Percentiles rank a stretch among this genome's conserved stretches.
Conservation (phyloP, 805 yeast species). For the Trichomonascus vanleenenianus region DNA sequence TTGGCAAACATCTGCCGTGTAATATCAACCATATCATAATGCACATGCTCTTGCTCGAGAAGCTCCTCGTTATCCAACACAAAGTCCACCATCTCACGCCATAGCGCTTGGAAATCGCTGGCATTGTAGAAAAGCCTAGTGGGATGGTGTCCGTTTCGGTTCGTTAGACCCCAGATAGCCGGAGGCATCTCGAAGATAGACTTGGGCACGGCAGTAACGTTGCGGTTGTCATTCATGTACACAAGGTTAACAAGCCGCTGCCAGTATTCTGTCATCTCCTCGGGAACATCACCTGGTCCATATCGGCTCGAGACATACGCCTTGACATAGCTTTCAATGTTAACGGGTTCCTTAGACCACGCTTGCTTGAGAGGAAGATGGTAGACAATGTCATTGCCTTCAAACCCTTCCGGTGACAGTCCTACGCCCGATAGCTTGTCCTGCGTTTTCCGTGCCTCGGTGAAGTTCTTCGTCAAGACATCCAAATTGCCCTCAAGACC, state of each 20-base stretch:
- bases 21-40: constrained; percentile 12
- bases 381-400: constrained; percentile 13
- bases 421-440: constrained; percentile 10
- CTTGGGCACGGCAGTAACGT: constrained; percentile 8
- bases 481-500: constrained; percentile 13
- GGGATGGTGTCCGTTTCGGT: constrained; percentile 9
- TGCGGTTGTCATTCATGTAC: constrained; percentile 8
- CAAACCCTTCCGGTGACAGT: constrained; percentile 13
- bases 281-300: constrained; percentile 7
- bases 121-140: constrained; percentile 7
- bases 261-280: constrained; percentile 6
- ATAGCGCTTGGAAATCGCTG: constrained; percentile 3
- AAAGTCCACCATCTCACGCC: constrained; percentile 7
- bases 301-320: constrained; percentile 7
- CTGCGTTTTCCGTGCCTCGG: constrained; percentile 4
- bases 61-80: background rate
- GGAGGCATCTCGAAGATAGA: constrained; percentile 8
- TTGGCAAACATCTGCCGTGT: constrained; percentile 14
- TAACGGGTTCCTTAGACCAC: constrained; percentile 8
- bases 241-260: constrained; percentile 8
- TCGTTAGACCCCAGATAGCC: constrained; percentile 5
- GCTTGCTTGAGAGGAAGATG: constrained; percentile 11
- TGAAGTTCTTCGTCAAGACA: constrained; percentile 9
- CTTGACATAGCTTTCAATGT: constrained; percentile 3
- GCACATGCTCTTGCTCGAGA: constrained; percentile 5